phyloP scores from a whole-genome alignment of 2,329 filamentous ascomycete species.

The Elsinoe perseae region DNA sequence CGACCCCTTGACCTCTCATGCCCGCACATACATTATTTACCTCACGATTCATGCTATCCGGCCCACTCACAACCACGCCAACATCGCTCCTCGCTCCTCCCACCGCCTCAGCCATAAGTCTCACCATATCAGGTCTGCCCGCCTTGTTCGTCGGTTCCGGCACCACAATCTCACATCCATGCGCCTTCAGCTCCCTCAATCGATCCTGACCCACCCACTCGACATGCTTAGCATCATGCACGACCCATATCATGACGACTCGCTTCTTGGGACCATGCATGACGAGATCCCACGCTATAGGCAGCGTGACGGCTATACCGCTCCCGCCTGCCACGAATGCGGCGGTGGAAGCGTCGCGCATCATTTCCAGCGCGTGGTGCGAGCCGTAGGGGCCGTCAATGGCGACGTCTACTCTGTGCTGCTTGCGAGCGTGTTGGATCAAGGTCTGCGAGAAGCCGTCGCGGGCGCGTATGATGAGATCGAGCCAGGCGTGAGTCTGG shows the following conservation, averaged over 20 bases:
- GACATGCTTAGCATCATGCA: slow-evolving; percentile 46
- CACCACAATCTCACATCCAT: slow-evolving; percentile 47
- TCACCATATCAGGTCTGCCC: slow-evolving; percentile 47
- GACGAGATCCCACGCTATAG: slow-evolving; percentile 46
- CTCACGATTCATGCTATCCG: slow-evolving; percentile 53
- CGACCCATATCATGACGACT: slow-evolving; percentile 53
- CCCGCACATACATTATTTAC: slow-evolving; percentile 52
- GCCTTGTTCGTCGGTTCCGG: slow-evolving; percentile 48
- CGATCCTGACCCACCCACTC: slow-evolving; percentile 47
- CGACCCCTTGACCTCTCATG: slow-evolving; percentile 41
- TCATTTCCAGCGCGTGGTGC: slow-evolving; percentile 46
- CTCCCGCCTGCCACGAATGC: slow-evolving; percentile 56
- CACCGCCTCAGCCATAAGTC: slow-evolving; percentile 37
- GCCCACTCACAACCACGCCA: slow-evolving; percentile 54
- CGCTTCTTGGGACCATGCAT: slow-evolving; percentile 24
- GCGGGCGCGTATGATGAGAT: slow-evolving; percentile 53
- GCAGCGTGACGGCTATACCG: slow-evolving; percentile 58
- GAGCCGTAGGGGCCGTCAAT: slow-evolving; percentile 62
- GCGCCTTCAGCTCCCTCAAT: slow-evolving; percentile 42
- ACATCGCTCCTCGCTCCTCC: slow-evolving; percentile 28
- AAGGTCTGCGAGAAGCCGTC: slow-evolving; percentile 53
- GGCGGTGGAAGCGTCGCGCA: slow-evolving; percentile 43
- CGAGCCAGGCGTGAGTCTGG: slow-evolving; percentile 44
- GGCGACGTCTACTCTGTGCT: slow-evolving; percentile 40
- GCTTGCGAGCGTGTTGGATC: slow-evolving; percentile 42